Evolutionary conservation across 345 rosid genomes (phyloP).

Genomic region (Pseudoturritis turrita): DNA sequence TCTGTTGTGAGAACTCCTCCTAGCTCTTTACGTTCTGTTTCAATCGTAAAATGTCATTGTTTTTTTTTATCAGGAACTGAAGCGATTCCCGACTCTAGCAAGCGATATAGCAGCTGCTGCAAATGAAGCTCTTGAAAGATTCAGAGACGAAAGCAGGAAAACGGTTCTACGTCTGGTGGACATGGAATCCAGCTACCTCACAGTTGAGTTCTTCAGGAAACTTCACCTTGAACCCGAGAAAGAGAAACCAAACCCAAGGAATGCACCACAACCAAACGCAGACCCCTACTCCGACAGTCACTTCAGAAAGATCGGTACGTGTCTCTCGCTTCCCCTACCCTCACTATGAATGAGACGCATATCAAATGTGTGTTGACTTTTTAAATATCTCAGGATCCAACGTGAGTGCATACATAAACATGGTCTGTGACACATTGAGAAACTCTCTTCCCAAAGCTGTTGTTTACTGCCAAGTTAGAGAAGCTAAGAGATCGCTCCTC

Average conservation of each 20-base stretch:
- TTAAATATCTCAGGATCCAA: constrained; percentile 61
- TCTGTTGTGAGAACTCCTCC: constrained; percentile 1
- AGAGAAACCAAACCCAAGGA: constrained; percentile 41
- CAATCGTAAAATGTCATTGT: not conserved
- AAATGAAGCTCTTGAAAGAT: constrained; percentile 85
- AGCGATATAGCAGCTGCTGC: constrained; percentile 93
- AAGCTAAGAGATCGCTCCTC: constrained; percentile 89
- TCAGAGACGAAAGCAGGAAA: constrained; percentile 89
- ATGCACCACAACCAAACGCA: constrained; percentile 41
- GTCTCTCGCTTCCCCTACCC: not conserved
- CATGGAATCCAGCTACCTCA: constrained; percentile 96
- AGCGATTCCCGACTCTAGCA: constrained; percentile 86
- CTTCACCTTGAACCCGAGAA: constrained; percentile 85
- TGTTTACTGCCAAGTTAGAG: constrained; percentile 91
- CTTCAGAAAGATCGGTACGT: constrained; percentile 80
- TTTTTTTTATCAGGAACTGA: constrained; percentile 58
- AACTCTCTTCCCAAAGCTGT: constrained; percentile 95
- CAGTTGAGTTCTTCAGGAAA: constrained; percentile 96
- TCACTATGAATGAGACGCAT: not conserved
- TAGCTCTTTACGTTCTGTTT: not conserved
- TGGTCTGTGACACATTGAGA: constrained; percentile 90
- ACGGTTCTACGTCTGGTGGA: constrained; percentile 86
- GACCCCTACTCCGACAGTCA: constrained; percentile 75
- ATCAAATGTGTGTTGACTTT: not conserved
- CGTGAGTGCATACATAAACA: constrained; percentile 79